Conservation (phyloP, 2,329 filamentous ascomycete genomes). For the Sporothrix variecibatus region DNA sequence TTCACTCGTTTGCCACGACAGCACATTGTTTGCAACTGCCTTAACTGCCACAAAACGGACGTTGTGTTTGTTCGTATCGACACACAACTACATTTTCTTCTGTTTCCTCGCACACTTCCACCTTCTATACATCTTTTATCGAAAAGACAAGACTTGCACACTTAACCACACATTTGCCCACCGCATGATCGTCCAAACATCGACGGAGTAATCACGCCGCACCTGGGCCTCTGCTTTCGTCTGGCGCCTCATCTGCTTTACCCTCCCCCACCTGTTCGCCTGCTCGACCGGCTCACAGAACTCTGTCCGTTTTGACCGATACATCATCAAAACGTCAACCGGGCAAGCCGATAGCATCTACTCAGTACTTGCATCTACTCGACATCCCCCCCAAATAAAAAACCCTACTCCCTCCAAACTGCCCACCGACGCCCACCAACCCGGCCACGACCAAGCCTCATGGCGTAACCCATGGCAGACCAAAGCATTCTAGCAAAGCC, state of each 20-base stretch:
- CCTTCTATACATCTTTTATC: not conserved
- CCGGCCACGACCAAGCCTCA: slow-evolving; percentile 44
- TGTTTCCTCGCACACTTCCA: not conserved
- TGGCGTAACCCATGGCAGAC: slow-evolving; percentile 71
- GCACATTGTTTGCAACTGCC: not conserved
- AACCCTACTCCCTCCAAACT: not conserved
- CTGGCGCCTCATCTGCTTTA: not conserved
- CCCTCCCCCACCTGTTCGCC: not conserved
- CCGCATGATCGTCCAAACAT: not conserved
- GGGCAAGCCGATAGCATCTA: not conserved
- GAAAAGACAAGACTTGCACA: not conserved
- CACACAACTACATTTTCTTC: not conserved
- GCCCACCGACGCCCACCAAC: not conserved
- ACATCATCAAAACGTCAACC: not conserved
- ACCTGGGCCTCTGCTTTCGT: not conserved
- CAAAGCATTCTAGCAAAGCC: slow-evolving; percentile 53
- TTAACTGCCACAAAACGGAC: too few species aligned
- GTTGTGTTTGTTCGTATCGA: not conserved
- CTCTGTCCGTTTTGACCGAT: not conserved
- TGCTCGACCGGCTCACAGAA: not conserved
- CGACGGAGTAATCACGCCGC: not conserved
- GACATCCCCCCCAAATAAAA: not conserved
- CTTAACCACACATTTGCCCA: not conserved
- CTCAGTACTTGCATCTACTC: not conserved
- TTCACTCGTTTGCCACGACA: slow-evolving; percentile 11